Evolutionary conservation across 306 rosid genomes (phyloP).

Genomic region (Vigna mungo): DNA sequence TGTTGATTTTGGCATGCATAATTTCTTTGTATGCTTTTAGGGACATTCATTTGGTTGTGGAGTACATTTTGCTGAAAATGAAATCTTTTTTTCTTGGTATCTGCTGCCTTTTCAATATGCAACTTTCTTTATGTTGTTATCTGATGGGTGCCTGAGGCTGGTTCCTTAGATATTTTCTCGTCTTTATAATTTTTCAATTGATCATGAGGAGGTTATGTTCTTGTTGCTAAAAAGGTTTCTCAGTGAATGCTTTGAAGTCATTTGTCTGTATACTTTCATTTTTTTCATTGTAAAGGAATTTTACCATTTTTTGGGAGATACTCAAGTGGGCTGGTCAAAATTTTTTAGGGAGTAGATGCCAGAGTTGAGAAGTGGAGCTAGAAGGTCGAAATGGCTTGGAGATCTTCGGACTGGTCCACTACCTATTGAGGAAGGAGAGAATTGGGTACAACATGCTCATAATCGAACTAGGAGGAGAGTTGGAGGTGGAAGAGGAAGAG

Average conservation of each 20-base stretch:
- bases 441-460: constrained; percentile 68
- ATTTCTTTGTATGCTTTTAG: constrained; percentile 42
- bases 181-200: constrained; percentile 24
- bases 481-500: constrained; percentile 89
- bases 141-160: constrained; percentile 37
- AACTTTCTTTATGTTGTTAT: constrained; percentile 46
- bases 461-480: constrained; percentile 79
- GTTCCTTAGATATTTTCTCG: constrained; percentile 21
- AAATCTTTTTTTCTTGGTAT: constrained; percentile 42
- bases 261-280: constrained; percentile 19
- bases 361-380: constrained; percentile 98
- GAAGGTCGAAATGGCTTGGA: constrained; percentile 94
- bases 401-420: constrained; percentile 83
- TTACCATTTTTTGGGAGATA: constrained; percentile 37
- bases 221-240: constrained; percentile 34
- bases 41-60: constrained; percentile 55
- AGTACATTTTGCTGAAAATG: constrained; percentile 47
- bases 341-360: constrained; percentile 99
- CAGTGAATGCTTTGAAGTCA: background rate
- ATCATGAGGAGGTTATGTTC: constrained; percentile 16
- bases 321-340: constrained; percentile 53
- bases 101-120: constrained; percentile 47
- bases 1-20: constrained; percentile 36
- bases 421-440: constrained; percentile 76
- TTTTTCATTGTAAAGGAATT: constrained; percentile 51